phyloP scores from a whole-genome alignment of 768 basidiomycete genomes.

The Kwoniella sp. region DNA sequence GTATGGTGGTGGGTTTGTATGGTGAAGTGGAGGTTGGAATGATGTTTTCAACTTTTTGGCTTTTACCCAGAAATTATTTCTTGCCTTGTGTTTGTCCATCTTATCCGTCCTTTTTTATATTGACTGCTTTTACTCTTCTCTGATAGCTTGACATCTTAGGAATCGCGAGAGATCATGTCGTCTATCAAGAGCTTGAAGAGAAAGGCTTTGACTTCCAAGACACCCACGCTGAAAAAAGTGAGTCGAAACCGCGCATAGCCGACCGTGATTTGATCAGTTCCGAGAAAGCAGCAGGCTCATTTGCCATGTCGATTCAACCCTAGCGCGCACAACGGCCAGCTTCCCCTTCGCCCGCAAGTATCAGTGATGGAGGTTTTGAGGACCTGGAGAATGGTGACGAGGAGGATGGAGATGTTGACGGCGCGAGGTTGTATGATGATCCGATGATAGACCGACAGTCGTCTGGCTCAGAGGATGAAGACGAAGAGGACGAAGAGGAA shows the following conservation, averaged over 20 bases:
- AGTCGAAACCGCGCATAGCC: not conserved
- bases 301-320: not conserved
- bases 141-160: not conserved
- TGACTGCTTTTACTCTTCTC: not conserved
- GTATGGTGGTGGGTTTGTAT: constrained; percentile 3
- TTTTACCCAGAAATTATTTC: not conserved
- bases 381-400: constrained; percentile 16
- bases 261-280: not conserved
- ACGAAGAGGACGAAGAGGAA: constrained; percentile 30
- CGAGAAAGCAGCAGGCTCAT: no score
- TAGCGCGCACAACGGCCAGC: constrained; percentile 7
- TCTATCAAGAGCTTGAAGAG: constrained; percentile 22
- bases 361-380: constrained; percentile 17
- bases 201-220: constrained; percentile 14
- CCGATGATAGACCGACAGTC: constrained; percentile 34
- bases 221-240: constrained; percentile 16
- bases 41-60: constrained; percentile 3
- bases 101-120: no score
- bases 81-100: constrained; percentile 9
- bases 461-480: constrained; percentile 19
- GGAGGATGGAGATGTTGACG: constrained; percentile 6
- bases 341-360: constrained; percentile 10
- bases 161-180: constrained; percentile 15
- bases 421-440: constrained; percentile 17
- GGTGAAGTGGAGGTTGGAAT: constrained; percentile 1